Evolutionary conservation across 140 eudicot species (phyloP).

Genomic region (Stevia rebaudiana): DNA sequence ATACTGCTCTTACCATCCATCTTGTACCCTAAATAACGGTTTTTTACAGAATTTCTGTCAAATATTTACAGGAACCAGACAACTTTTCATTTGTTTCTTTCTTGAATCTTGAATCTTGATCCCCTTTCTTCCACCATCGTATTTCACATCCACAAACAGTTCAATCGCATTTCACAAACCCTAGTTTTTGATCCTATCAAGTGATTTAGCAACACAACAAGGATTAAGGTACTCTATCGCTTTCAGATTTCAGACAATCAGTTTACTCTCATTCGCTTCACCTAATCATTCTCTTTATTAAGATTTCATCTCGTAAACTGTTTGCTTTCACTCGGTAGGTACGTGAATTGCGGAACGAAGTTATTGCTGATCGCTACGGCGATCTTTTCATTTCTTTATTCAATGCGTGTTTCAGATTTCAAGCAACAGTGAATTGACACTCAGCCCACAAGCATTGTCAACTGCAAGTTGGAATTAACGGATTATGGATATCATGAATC

Average conservation of each 20-base stretch:
- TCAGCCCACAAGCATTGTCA: conserved; percentile 24
- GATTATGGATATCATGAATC: conserved; percentile 2
- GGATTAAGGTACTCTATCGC: conserved; percentile 21
- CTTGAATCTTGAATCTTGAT: conserved; percentile 29
- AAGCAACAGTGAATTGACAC: conserved; percentile 23
- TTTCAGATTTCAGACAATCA: conserved; percentile 14
- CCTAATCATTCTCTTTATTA: conserved; percentile 8
- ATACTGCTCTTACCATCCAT: not conserved
- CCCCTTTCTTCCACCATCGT: conserved; percentile 26
- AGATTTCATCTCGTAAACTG: conserved; percentile 13
- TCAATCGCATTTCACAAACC: conserved; percentile 22
- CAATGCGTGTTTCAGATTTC: conserved; percentile 29
- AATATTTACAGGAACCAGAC: conserved; percentile 21
- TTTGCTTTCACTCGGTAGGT: conserved; percentile 18
- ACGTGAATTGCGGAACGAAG: conserved; percentile 2
- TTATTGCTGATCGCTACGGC: conserved; percentile 4
- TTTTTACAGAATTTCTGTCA: conserved; percentile 22
- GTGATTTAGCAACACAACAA: not conserved
- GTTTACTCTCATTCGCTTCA: not conserved
- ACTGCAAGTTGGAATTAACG: conserved; percentile 16
- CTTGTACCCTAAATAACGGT: conserved; percentile 25
- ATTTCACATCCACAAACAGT: conserved; percentile 18
- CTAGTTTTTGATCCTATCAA: conserved; percentile 14
- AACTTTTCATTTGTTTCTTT: conserved; percentile 25
- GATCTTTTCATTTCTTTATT: conserved; percentile 15